Base-by-base conservation (phyloP, 257 asterid species). In the Voacanga thouarsii region DNA sequence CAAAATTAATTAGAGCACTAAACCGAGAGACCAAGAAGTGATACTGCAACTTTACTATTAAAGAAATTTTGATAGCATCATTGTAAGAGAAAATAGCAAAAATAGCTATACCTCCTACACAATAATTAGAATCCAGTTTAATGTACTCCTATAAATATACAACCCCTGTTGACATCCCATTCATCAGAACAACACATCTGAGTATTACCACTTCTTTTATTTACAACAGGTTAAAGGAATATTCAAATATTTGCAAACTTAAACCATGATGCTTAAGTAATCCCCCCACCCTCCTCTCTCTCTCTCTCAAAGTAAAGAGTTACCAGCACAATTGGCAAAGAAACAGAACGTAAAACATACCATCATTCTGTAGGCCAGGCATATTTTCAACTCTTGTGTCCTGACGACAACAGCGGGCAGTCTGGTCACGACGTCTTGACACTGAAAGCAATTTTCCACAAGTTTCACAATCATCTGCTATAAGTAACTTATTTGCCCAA, bases 401-500 rank as follows among this genome's bases (percentile, higher is more conserved):
- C 18, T 45, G 64, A 19, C 44, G 63, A 60, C 77, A 71, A 21
- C 64, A 47, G 45, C 71, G 82, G 55, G 56, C 24, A 33, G 66
- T 65, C 18, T 71, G 61, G 37, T 53, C 15, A 59, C 63, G 33
- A 76, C 39, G 68, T 74, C 12, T 63, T 59, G 82, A 81, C 60
- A 74, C 87, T 60, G 85, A 75, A 75, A 37, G 82, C 71, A 70
- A 53, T 33, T 80, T 79, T 30, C 74, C 88, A 49, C 86, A 77
- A 53, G 51, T 83, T 43, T 72, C 85, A 73, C 76, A 79, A 72
- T 71, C 66, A 79, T 82, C 49, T 55, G 81, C 78, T 74, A 72
- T 70, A 64, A 94, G 67, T 70, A 88, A 65, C 80, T 86, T 89
- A 80, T 82, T 69, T 61, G 87, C 83, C 79, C 97, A 91, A 65